Base-by-base conservation (phyloP, 2,329 filamentous ascomycete genomes). In the Botrytis sinoallii region DNA sequence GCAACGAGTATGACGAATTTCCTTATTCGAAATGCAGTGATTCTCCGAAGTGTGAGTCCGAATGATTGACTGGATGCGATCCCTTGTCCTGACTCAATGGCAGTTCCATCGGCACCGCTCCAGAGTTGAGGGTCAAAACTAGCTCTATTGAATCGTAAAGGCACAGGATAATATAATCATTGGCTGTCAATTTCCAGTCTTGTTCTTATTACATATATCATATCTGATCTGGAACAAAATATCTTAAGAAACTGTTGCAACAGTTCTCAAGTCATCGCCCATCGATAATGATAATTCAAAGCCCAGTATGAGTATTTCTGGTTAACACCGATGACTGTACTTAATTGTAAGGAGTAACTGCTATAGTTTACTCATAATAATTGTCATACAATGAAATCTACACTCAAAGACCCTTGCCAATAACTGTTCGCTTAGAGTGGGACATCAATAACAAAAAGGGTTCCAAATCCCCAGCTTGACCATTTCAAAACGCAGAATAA, bases 181-280 rank as follows among this genome's bases (percentile, higher is more conserved):
- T 61, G 5, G 14, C 14, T 16, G 1, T 40, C 16, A 0, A 25
- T n/a, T 40, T 38, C 0, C n/a, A 25, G 1, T 40, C 3, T 25
- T 40, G 4, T 59, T 5, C 9, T 60, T 61, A 38, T 16, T n/a
- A 61, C 14, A 10, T 14, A n/a, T 12, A 12, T 25, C 6, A 9
- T n/a, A 38, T 3, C 12, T 40, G 22, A n/a, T 1, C 22, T 8
- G 59, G 16, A 3, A 16, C 12, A n/a, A 16, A 16, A n/a, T 2
- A 3, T 14, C 59, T n/a, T 12, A 61, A 2, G 22, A 25, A 5
- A 2, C 4, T 38, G 2, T 8, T 38, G 4, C 25, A 38, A 32
- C 5, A n/a, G 18, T 40, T 40, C 10, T n/a, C 4, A 16, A 38
- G 8, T 6, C 10, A n/a, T 61, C 35, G 2, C 38, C 22, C 0